Conservation (phyloP, 305 asterid species). For the Salvia sclarea region DNA sequence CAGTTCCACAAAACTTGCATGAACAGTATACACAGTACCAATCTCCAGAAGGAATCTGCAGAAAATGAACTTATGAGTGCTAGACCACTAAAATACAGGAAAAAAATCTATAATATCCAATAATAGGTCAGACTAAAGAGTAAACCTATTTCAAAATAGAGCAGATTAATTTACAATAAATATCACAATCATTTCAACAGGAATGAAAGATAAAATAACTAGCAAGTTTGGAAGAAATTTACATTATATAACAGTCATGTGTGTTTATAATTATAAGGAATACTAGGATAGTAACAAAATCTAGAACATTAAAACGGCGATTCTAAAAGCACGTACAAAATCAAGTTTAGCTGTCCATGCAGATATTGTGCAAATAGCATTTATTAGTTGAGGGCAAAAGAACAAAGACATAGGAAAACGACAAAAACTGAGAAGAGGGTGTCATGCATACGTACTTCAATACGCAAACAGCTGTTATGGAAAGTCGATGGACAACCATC, state of each 20-base stretch:
- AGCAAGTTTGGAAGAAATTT: slow-evolving; percentile 2
- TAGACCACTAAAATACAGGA: slow-evolving; percentile 17
- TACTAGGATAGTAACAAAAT: background rate
- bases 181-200: background rate
- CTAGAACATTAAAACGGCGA: background rate
- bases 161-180: slow-evolving; percentile 11
- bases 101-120: slow-evolving; percentile 24
- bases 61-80: slow-evolving; percentile 28
- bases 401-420: background rate
- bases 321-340: slow-evolving; percentile 4
- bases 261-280: slow-evolving; percentile 20
- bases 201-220: slow-evolving; percentile 1
- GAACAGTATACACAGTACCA: slow-evolving; percentile 88
- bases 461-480: slow-evolving; percentile 82
- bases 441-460: slow-evolving; percentile 51
- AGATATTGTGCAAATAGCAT: slow-evolving; percentile 26
- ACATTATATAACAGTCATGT: slow-evolving; percentile 7
- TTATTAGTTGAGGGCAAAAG: slow-evolving; percentile 28
- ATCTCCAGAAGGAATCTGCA: slow-evolving; percentile 85
- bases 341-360: slow-evolving; percentile 16
- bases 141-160: slow-evolving; percentile 17
- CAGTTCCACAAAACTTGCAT: slow-evolving; percentile 86
- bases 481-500: slow-evolving; percentile 96
- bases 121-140: slow-evolving; percentile 10
- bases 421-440: slow-evolving; percentile 15